Evolutionary conservation across 139 green algal genomes (phyloP).

Genomic region (Chlorella sp.): DNA sequence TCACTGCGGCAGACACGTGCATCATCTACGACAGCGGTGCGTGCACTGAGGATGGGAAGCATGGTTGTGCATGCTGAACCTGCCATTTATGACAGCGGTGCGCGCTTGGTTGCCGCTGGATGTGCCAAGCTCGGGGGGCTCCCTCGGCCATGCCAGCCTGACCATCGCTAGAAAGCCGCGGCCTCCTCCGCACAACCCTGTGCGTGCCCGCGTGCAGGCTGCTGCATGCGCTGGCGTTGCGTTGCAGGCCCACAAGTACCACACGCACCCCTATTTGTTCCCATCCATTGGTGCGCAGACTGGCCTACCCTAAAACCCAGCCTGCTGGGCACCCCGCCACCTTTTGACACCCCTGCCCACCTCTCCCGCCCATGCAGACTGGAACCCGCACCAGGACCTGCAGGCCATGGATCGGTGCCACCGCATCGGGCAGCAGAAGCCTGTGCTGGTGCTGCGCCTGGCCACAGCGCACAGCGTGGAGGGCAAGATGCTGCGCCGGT

Average conservation of each 20-base stretch:
- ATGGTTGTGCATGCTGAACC: not conserved
- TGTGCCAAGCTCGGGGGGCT: no score
- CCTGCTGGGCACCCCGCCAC: not conserved
- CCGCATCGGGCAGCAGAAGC: conserved; percentile 96
- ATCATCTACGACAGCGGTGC: conserved; percentile 92
- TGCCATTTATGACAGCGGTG: not conserved
- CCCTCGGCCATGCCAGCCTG: no score
- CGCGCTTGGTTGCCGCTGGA: no score
- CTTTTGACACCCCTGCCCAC: not conserved
- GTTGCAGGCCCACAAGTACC: not conserved
- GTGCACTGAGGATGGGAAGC: not conserved
- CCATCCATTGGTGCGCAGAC: not conserved
- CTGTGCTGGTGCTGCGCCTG: conserved; percentile 96
- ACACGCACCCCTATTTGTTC: not conserved
- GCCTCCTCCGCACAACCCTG: no score
- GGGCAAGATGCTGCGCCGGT: conserved; percentile 86
- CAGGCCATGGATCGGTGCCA: conserved; percentile 98
- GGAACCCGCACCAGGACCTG: conserved; percentile 89
- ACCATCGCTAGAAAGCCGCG: no score
- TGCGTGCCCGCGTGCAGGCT: no score
- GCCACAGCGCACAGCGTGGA: conserved; percentile 94
- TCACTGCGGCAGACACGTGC: conserved; percentile 90
- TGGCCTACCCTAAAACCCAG: not conserved
- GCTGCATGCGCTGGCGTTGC: no score
- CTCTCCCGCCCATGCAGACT: conserved; percentile 60